These are phyloP conservation scores for Papiliotrema flavescens DNA, from an alignment of 1,284 basidiomycete genomes.

Conservation along the genomic window DNA sequence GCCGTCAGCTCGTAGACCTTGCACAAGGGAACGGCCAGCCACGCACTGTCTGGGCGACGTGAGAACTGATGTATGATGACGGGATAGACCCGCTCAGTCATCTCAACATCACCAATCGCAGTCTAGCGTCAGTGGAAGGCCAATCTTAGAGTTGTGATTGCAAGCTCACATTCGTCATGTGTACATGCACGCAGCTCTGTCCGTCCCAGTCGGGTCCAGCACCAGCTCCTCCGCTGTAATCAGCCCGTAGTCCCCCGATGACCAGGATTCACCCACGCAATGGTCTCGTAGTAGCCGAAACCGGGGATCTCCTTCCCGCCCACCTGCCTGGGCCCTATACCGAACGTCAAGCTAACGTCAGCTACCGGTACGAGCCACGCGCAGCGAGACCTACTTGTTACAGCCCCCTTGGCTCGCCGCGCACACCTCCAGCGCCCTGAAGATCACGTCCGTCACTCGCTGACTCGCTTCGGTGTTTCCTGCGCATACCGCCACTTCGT, in stretches of 20 bases:
- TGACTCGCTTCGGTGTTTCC: constrained; percentile 92
- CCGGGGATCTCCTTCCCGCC: constrained; percentile 62
- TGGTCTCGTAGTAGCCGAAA: constrained; percentile 96
- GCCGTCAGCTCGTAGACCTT: neutral
- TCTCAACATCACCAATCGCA: constrained; percentile 40
- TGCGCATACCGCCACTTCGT: constrained; percentile 84
- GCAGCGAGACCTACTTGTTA: constrained; percentile 51
- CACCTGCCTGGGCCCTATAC: constrained; percentile 61
- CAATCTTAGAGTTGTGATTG: constrained; percentile 79
- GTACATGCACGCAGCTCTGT: constrained; percentile 36
- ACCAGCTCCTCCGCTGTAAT: constrained; percentile 73
- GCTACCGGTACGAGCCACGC: neutral
- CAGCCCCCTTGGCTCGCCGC: constrained; percentile 89
- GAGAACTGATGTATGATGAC: constrained; percentile 80
- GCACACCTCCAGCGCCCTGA: constrained; percentile 87
- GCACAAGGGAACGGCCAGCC: neutral
- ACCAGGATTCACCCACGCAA: constrained; percentile 53
- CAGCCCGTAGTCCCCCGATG: neutral
- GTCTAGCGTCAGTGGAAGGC: constrained; percentile 10
- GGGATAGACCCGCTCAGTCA: constrained; percentile 59
- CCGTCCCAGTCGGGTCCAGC: constrained; percentile 89
- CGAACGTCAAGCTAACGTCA: constrained; percentile 80
- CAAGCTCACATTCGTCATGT: constrained; percentile 33
- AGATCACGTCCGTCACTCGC: constrained; percentile 89
- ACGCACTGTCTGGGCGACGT: constrained; percentile 60